Conservation (phyloP, 2,329 filamentous ascomycete genomes). For the Helminthosporium solani region DNA sequence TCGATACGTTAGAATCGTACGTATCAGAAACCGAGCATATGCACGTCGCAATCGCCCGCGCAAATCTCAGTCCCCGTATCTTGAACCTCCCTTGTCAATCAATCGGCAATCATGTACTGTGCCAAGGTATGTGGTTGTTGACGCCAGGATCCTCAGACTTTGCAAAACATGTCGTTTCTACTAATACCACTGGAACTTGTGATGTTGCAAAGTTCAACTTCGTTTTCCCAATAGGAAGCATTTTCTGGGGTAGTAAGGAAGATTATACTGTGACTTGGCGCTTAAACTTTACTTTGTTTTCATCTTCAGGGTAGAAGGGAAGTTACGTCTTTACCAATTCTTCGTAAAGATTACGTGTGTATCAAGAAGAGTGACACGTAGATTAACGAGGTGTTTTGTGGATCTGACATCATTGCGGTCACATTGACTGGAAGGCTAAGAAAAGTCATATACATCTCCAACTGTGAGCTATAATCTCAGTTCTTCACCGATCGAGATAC, state of each 20-base stretch:
- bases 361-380: not conserved
- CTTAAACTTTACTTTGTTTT: not conserved
- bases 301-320: conserved; percentile 1
- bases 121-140: conserved; percentile 1
- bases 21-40: not conserved
- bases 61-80: conserved; percentile 2
- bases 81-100: conserved; percentile 2
- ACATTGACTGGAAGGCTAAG: conserved; percentile 4
- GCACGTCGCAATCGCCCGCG: conserved; percentile 5
- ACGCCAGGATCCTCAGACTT: conserved; percentile 10
- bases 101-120: not conserved
- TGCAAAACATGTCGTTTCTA: not conserved
- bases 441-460: conserved; percentile 5
- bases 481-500: conserved; percentile 9
- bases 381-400: conserved; percentile 3
- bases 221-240: not conserved
- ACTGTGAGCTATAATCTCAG: conserved; percentile 6
- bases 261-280: conserved; percentile 2
- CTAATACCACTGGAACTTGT: not conserved
- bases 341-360: not conserved
- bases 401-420: conserved; percentile 1
- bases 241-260: not conserved
- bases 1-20: not conserved
- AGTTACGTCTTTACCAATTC: not conserved
- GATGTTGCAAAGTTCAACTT: not conserved